A percentile compares a stretch with the other conserved stretches of the same genome.
These are phyloP conservation scores for Aspergillus persii DNA, from an alignment of 2,329 filamentous ascomycete genomes.

Conservation along the genomic window DNA sequence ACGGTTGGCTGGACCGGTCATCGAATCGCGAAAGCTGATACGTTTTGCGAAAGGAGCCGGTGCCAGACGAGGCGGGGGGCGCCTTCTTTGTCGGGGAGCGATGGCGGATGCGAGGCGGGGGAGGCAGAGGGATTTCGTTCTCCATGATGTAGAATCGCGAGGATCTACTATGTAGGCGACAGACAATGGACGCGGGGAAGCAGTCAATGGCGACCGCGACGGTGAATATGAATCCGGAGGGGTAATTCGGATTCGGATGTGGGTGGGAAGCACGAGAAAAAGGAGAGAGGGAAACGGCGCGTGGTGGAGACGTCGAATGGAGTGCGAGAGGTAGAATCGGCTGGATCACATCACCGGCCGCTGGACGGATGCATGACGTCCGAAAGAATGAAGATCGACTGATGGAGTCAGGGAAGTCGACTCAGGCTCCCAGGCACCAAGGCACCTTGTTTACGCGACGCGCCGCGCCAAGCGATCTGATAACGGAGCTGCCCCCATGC, in stretches of 20 bases:
- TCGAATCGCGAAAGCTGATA: constrained; percentile 32
- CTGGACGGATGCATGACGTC: constrained; percentile 12
- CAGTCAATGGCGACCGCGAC: not conserved
- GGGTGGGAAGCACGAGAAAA: not conserved
- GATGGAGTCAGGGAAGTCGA: not conserved
- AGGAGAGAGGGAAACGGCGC: not conserved
- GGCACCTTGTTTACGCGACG: not conserved
- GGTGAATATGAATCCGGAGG: not conserved
- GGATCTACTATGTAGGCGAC: not conserved
- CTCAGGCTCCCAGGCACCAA: not conserved
- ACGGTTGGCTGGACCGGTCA: constrained; percentile 39
- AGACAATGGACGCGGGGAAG: not conserved
- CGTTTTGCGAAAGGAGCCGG: constrained; percentile 21
- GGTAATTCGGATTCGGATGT: not conserved
- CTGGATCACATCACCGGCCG: constrained; percentile 15
- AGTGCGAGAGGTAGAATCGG: not conserved
- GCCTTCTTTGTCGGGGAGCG: constrained; percentile 29
- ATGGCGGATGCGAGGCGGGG: constrained; percentile 35
- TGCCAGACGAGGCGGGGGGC: constrained; percentile 11
- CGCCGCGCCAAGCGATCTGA: constrained; percentile 9
- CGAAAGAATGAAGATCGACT: constrained; percentile 14
- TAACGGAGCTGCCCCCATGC: constrained; percentile 16
- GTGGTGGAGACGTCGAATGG: not conserved
- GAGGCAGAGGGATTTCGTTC: constrained; percentile 39
- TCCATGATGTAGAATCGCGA: constrained; percentile 29